Evolutionary conservation across 176 grass and related monocot genomes (phyloP), one percentile per base, ranked within the genome.

Genomic region (Carex littledalei): DNA sequence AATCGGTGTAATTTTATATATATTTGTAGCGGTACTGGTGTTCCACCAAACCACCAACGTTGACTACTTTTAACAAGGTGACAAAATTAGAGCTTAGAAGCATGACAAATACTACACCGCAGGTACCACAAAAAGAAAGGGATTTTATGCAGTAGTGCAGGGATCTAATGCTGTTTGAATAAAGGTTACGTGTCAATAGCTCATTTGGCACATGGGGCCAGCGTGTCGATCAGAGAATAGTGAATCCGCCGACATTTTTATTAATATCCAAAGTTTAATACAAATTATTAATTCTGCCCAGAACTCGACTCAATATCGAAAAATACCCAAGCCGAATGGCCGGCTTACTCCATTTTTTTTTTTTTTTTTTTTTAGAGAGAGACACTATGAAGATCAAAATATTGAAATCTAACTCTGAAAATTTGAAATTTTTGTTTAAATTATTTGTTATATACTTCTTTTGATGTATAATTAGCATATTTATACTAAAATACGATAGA

Each of bases 151-250:
- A 43, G 35, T 6, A 70, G n/a, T 60, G 56, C 56, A 47, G 63
- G 80, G 15, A 64, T 81, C 78, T 81, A 21, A 82, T 82, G 61
- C 80, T 82, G 24, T 66, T 64, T 82, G 8, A 22, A 47, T 26
- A 67, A 3, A 15, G 18, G 60, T 24, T 37, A 82, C n/a, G 35
- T 8, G 58, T 8, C 80, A 7, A 26, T 35, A 35, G 6, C 21
- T 80, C 54, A 81, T 81, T 81, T 81, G 78, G 8, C 15, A 62
- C 78, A 41, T 41, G 26, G 8, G 32, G 15, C 18, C 53, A 16
- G 13, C 26, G 2, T 37, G n/a, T 31, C 53, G 56, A 64, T 32
- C 49, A 57, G 1, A 17, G 24, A 68, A 68, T 80, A 32, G 77
- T 80, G 76, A 80, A 80, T 79, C 10, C 8, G 8, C 10, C 8